A percentile compares a stretch with the other conserved stretches of the same genome.
Evolutionary conservation across 2,329 filamentous ascomycete genomes (phyloP).

Genomic region (Bertia moriformis): DNA sequence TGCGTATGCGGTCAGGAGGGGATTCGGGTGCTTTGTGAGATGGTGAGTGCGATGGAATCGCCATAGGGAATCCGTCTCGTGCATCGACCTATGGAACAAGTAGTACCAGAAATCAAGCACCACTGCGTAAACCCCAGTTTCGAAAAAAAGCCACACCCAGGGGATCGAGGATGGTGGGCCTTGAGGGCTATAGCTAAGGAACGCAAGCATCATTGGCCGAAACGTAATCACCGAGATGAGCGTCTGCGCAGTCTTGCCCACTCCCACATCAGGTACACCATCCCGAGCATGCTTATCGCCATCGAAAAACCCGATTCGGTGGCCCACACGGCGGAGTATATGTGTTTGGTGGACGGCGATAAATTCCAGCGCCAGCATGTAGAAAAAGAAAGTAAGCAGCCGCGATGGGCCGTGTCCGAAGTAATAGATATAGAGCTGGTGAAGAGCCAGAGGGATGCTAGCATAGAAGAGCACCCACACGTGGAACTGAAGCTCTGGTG

Average conservation of each 20-base stretch:
- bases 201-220: neutral
- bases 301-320: neutral
- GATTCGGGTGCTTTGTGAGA: conserved; percentile 14
- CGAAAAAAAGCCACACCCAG: neutral
- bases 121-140: conserved; percentile 4
- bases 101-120: conserved; percentile 16
- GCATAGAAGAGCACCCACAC: neutral
- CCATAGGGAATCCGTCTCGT: conserved; percentile 13
- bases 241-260: neutral
- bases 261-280: neutral
- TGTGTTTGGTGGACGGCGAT: neutral
- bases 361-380: neutral
- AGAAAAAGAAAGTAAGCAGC: neutral
- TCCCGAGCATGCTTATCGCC: neutral
- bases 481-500: neutral
- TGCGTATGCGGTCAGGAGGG: conserved; percentile 14
- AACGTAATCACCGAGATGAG: neutral
- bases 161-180: neutral
- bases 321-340: neutral
- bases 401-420: neutral
- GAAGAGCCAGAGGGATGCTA: neutral
- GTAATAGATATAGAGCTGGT: neutral
- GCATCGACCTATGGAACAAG: conserved; percentile 13
- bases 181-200: neutral
- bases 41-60: conserved; percentile 15